Evolutionary conservation across 208 protist genomes (phyloP), one percentile per base, ranked within the genome.

Genomic region (Crithidia thermophila): DNA sequence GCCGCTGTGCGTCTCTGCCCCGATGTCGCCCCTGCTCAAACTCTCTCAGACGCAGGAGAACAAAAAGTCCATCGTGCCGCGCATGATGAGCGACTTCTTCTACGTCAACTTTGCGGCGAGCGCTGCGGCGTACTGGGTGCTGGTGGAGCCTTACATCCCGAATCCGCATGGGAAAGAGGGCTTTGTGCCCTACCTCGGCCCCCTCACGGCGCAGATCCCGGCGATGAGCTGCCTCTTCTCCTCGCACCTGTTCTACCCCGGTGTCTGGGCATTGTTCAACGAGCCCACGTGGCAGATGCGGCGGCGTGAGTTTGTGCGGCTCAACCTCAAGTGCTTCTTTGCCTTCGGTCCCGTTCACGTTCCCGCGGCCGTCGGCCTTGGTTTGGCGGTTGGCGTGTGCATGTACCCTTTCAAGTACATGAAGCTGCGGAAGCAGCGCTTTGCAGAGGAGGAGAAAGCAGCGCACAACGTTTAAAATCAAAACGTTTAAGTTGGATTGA

Each of bases 21-120:
- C 85, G 9, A 71, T 65, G 37, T 91, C 85, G 13, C 85, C 85
- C 45, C 60, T 88, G 45, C 50, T 91, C 28, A 74, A 75, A 55
- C 65, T 91, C 2, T 91, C 85, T 13, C 79, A 78, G 43, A 84
- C 78, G 36, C 72, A 91, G 47, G 73, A 85, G 36, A 84, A 87
- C 71, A 77, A 81, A 33, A 88, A 78, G 53, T 72, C 73, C 3
- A 72, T 91, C 49, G 65, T 87, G 42, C 78, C 82, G 18, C 73
- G 85, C 27, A 91, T 91, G 73, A 88, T 91, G 80, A 87, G 62
- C 45, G 85, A 91, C 65, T 91, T 91, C 65, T 91, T 91, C 40
- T 85, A 79, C 30, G 80, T 91, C 18, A 85, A 79, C 55, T 91
- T 91, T 47, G 36, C 79, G 8, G 79, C 82, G 0, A 81, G 71